Base-by-base conservation (phyloP, 805 yeast species). In the Spathaspora sp. region DNA sequence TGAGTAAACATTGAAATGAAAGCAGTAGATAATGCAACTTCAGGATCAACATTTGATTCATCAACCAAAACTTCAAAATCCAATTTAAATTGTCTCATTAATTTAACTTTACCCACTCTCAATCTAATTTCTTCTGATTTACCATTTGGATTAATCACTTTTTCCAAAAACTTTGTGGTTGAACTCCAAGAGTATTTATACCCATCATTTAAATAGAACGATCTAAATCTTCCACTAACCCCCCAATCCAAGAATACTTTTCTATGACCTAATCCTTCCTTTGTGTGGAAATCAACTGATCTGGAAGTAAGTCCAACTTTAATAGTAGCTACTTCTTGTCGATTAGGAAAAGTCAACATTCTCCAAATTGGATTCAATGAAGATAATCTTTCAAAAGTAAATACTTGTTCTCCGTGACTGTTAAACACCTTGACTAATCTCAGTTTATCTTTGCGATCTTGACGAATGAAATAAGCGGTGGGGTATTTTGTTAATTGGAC, bases 1-100 rank as follows among this genome's bases (percentile, higher is more conserved):
- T 82, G 83, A n/a, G 86, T 80, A 68, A 80, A 70, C 84, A 83
- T 82, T 17, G 86, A 74, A 49, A 81, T 65, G 57, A 83, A 83
- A 1, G 77, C 86, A 6, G 87, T 81, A n/a, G 83, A 79, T 48
- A 84, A 61, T 2, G 80, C 86, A 42, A 77, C 68, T 50, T 79
- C 80, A n/a, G 69, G 61, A 59, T 79, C 83, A 26, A 81, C 66
- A 55, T 71, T 68, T 1, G 60, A 49, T 48, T 72, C 77, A 61
- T 82, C 86, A 26, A 83, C 63, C 32, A 78, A 63, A 52, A 83
- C 55, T 64, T 83, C 87, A 65, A 78, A 84, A 62, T 84, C 87
- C 56, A 82, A 74, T 57, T 76, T 74, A 69, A 81, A 77, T 59
- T 78, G 83, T 59, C 87, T 73, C 79, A 83, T 73, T 48, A 79